phyloP scores from a whole-genome alignment of 306 rosid genomes.

The Fragaria ananassa region DNA sequence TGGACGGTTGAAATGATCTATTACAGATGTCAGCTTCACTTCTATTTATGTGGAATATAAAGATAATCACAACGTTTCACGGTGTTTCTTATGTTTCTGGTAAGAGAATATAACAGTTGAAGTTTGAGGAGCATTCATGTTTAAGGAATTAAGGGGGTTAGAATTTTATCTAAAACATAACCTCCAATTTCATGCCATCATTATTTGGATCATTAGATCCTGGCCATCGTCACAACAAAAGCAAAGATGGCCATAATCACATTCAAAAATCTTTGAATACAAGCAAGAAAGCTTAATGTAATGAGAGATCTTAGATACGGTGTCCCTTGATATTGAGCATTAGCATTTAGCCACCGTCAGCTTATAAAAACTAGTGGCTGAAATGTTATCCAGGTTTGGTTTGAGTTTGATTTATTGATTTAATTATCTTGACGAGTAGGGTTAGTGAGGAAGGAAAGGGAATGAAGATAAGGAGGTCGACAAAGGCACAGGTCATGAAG shows the following conservation, averaged over 20 bases:
- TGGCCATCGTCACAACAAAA: neutral
- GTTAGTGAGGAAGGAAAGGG: conserved; percentile 16
- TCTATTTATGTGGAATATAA: no score
- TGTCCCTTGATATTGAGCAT: neutral
- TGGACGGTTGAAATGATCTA: no score
- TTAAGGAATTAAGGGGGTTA: neutral
- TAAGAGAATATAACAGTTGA: no score
- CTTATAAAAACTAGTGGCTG: neutral
- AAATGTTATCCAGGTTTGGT: neutral
- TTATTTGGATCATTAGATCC: neutral
- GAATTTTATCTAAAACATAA: neutral
- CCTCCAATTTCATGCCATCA: neutral
- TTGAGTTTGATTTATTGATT: neutral
- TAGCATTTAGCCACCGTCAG: neutral
- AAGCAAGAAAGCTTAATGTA: neutral
- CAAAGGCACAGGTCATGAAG: conserved; percentile 36
- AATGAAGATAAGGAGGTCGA: conserved; percentile 53
- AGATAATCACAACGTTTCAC: no score
- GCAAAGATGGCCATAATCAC: neutral
- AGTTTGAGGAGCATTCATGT: neutral
- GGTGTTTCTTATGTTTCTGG: no score
- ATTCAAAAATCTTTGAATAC: neutral
- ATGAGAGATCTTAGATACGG: neutral
- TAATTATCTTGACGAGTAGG: neutral
- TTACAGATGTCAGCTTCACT: no score